Conservation (phyloP, 176 grass and related monocot genomes). For the Rhynchospora tenuis region DNA sequence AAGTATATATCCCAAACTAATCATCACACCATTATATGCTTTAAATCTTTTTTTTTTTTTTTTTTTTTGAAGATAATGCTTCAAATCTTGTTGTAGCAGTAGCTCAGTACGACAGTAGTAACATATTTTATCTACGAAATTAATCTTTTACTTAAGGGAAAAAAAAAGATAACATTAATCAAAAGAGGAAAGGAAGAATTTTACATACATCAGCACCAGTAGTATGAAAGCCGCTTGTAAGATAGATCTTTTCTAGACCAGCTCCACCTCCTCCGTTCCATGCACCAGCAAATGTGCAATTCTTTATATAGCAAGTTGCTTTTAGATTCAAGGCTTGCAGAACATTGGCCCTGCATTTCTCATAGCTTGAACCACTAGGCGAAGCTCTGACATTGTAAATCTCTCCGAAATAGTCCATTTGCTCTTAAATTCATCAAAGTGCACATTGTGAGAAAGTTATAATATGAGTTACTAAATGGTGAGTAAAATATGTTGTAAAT, state of each 20-base stretch:
- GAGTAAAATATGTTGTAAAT: too few relatives aligned
- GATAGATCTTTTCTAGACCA: constrained; percentile 31
- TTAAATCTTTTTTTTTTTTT: too few relatives aligned
- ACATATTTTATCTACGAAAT: not conserved
- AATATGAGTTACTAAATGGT: not conserved
- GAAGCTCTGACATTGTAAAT: constrained; percentile 14
- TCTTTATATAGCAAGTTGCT: constrained; percentile 18
- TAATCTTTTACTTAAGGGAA: not conserved
- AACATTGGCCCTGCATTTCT: constrained; percentile 17
- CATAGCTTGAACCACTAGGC: constrained; percentile 22
- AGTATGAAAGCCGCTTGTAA: constrained; percentile 25
- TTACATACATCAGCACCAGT: constrained; percentile 28
- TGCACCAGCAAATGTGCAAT: constrained; percentile 41
- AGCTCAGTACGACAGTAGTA: too few relatives aligned
- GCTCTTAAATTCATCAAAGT: not conserved
- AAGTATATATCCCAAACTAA: too few relatives aligned
- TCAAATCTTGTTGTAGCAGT: too few relatives aligned
- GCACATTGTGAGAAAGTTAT: not conserved
- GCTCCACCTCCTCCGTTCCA: constrained; percentile 47
- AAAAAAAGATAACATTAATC: not conserved
- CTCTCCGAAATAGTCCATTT: constrained; percentile 11
- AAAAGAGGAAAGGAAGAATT: not conserved
- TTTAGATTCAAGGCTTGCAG: constrained; percentile 24
- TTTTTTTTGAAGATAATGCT: too few relatives aligned
- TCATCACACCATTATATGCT: too few relatives aligned